Evolutionary conservation across 768 basidiomycete genomes (phyloP), one percentile per base, ranked within the genome.

Genomic region (Kondoa subrosea): DNA sequence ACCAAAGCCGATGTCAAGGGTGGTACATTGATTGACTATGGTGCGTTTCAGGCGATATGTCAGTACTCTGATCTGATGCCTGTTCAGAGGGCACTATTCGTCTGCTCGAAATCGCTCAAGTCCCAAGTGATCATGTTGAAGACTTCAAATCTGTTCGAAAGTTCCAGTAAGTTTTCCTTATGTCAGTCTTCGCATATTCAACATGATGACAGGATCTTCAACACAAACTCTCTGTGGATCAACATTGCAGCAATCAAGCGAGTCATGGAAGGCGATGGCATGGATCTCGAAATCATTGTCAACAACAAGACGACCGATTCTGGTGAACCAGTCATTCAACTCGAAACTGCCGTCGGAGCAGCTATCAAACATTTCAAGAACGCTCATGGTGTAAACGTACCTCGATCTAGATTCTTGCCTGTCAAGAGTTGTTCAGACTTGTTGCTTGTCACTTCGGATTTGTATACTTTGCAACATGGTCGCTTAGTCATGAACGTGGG

Each of bases 261-360:
- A 66, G 82, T 92, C 73, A 89, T 93, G 87, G 87, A 88, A 71
- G 81, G 79, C 34, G 88, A 91, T 73, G 80, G 78, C 58, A 85
- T 95, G 81, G 88, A 89, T 77, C 82, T 96, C 62, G 92, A 96
- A 76, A 92, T 95, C 78, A 93, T 93, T 79, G 85, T 91, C 79
- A 71, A 72, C 72, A 85, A 85, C 72, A 89, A 92, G 82, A 82
- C 82, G 69, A 87, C 84, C 31, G 91, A 93, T 73, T 85, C 87
- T 69, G 92, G 91, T 17, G 83, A 86, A 71, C 81, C 89, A 34
- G 86, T 95, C 75, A 83, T 95, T 73, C 89, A 87, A 81, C 85
- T 90, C 73, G 89, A 91, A 80, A 91, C 88, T 26, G 91, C 91
- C 57, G 88, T 91, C 66, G 91, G 92, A 77, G 90, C 89, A 56